These are phyloP conservation scores for Metarhizium anisopliae DNA, from an alignment of 2,329 filamentous ascomycete genomes.

Conservation along the genomic window DNA sequence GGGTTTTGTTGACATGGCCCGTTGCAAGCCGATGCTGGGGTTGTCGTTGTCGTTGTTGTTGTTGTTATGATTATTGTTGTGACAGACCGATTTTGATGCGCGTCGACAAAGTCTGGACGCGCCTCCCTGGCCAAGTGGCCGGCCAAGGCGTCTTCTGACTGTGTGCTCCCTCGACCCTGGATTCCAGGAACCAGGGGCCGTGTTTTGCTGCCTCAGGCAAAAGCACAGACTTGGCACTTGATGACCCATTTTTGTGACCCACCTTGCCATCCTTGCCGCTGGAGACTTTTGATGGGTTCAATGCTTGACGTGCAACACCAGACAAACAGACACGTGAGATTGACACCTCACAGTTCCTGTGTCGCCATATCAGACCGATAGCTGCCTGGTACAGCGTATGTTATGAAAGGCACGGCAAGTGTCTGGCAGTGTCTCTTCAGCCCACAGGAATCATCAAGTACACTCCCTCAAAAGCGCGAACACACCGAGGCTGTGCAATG, in stretches of 20 bases:
- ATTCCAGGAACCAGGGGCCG: neutral
- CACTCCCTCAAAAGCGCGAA: neutral
- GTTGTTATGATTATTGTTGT: neutral
- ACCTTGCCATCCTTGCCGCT: too few relatives aligned
- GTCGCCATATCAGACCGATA: neutral
- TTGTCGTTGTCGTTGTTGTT: constrained; percentile 19
- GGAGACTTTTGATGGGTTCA: neutral
- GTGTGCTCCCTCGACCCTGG: neutral
- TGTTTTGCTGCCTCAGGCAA: constrained; percentile 7
- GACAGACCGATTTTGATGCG: neutral
- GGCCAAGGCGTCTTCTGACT: neutral
- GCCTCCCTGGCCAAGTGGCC: neutral
- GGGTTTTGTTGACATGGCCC: constrained; percentile 12
- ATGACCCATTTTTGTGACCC: too few relatives aligned
- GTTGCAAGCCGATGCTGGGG: neutral
- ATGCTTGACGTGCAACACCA: neutral
- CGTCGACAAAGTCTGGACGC: constrained; percentile 18
- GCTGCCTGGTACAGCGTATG: neutral
- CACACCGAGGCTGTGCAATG: neutral
- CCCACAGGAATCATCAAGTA: neutral
- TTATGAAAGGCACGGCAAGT: neutral
- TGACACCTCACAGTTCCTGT: neutral
- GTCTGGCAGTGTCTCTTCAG: neutral
- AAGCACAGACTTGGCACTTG: too few relatives aligned
- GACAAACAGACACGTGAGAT: neutral